These are phyloP conservation scores for Amanita brunnescens DNA, from an alignment of 768 basidiomycete species.

Conservation along the genomic window DNA sequence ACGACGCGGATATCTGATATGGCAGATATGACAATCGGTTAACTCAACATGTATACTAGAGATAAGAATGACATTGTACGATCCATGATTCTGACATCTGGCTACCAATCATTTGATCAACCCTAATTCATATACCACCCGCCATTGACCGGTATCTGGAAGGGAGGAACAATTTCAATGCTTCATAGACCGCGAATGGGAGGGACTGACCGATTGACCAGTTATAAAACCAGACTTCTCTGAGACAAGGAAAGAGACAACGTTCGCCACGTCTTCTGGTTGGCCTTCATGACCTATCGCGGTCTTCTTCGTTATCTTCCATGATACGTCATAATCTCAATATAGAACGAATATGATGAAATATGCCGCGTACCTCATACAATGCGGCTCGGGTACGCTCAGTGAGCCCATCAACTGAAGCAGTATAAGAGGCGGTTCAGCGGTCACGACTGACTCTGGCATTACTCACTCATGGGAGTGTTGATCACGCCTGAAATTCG, in stretches of 20 bases:
- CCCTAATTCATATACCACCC: background rate
- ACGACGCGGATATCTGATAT: conserved; percentile 28
- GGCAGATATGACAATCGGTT: conserved; percentile 41
- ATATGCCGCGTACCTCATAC: background rate
- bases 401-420: background rate
- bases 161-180: background rate
- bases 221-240: conserved; percentile 19
- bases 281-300: conserved; percentile 4
- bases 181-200: background rate
- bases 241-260: conserved; percentile 28
- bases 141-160: background rate
- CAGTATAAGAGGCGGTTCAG: background rate
- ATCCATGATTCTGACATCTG: no score
- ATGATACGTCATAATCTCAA: background rate
- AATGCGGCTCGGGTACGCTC: background rate
- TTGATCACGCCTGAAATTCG: background rate
- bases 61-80: background rate
- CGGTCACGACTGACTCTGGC: background rate
- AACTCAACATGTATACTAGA: conserved; percentile 9
- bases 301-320: background rate
- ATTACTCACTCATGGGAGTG: background rate
- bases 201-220: background rate
- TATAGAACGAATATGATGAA: no score
- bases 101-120: no score
- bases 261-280: conserved; percentile 23